Evolutionary conservation across 164 flowering plant genomes (phyloP), one percentile per base, ranked within the genome.

Genomic region (Umbellularia californica): DNA sequence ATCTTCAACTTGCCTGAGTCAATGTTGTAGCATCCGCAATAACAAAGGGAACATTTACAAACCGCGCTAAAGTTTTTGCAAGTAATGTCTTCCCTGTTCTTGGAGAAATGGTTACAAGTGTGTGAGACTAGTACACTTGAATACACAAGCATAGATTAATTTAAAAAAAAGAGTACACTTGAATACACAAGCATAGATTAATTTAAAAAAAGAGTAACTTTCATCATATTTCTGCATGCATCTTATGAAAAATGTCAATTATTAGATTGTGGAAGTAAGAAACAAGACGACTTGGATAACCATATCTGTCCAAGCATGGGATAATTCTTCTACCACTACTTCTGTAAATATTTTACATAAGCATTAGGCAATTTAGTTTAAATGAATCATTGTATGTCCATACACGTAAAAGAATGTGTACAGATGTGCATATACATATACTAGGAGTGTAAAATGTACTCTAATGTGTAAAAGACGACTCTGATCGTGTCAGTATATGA

Each of bases 41-140:
- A 73, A 92, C 96, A 79, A 95, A 95, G 68, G 99, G 99, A 77
- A 95, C 99, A 80, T 95, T 92, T 72, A 93, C 98, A 79, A 90
- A 85, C 72, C 92, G 87, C 64, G 98, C 98, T 82, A 95, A 83
- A 70, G 98, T 95, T 84, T 95, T 95, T 74, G 99, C 99, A 75
- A 95, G 94, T 81, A 95, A 80, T 68, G 99, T 95, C 83, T 95
- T 95, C 88, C 99, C 99, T 95, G 97, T 89, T 89, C 95, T 87
- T 88, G 87, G 10, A 89, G 81, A 85, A 52, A 83, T 76, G 70
- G 79, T 76, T 41, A 79, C 68, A 78, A 78, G 68, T 50, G 77
- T 81, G 79, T 74, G 77, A 80, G 72, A 28, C 41, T 19, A 67
- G 6, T 17, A 19, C n/a, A 17, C n/a, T 25, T 67, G 14, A 67